Evolutionary conservation across 345 rosid species (phyloP).

Genomic region (Citrus medica): DNA sequence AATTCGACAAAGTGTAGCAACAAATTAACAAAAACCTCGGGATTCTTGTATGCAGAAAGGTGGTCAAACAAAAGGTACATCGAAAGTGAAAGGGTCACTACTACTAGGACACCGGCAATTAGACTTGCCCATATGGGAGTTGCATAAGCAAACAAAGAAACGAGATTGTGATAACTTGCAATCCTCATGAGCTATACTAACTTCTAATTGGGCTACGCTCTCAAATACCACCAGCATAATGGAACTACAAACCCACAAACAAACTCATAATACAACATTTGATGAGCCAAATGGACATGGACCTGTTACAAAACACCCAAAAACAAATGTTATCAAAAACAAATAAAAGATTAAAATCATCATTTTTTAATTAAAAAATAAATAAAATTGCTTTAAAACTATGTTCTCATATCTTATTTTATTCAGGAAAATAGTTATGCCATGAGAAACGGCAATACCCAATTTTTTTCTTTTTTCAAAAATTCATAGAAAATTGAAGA

Average conservation of each 20-base stretch:
- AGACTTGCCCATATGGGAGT: slow-evolving; percentile 76
- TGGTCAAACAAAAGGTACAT: slow-evolving; percentile 88
- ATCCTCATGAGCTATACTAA: slow-evolving; percentile 15
- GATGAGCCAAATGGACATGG: background rate
- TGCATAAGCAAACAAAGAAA: slow-evolving; percentile 28
- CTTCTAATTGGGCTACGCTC: slow-evolving; percentile 3
- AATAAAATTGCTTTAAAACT: background rate
- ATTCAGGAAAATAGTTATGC: background rate
- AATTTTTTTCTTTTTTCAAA: background rate
- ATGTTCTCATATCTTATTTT: background rate
- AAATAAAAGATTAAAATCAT: background rate
- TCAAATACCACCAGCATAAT: slow-evolving; percentile 31
- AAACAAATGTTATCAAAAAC: background rate
- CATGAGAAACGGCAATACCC: background rate
- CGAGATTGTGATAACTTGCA: background rate
- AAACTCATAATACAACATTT: background rate
- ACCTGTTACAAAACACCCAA: background rate
- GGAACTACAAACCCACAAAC: slow-evolving; percentile 10
- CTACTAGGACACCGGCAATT: slow-evolving; percentile 56
- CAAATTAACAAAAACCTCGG: slow-evolving; percentile 53
- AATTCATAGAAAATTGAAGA: background rate
- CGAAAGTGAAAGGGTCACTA: slow-evolving; percentile 62
- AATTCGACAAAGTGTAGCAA: background rate
- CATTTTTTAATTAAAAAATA: background rate
- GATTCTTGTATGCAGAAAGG: slow-evolving; percentile 92